phyloP scores from a whole-genome alignment of 2,329 filamentous ascomycete genomes.

The Neopestalotiopsis sp. region DNA sequence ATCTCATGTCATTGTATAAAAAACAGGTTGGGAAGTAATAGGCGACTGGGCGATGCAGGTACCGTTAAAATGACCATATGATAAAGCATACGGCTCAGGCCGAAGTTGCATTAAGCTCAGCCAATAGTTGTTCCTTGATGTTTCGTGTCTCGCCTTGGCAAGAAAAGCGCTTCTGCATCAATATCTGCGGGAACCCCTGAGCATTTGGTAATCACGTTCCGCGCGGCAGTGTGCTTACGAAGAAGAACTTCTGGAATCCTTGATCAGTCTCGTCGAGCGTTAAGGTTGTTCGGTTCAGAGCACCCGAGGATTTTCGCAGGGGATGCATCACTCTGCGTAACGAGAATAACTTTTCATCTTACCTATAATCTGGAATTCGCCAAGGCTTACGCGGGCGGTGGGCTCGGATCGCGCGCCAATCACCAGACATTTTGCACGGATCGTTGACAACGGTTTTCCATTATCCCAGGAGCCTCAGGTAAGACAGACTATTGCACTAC shows the following conservation, averaged over 20 bases:
- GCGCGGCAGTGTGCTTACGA: neutral
- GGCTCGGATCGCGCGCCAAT: neutral
- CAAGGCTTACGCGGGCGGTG: neutral
- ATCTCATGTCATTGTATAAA: neutral
- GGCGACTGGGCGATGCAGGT: neutral
- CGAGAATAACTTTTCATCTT: neutral
- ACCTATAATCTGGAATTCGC: neutral
- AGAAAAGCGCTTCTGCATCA: constrained; percentile 2
- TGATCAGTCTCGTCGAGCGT: neutral
- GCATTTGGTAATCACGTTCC: neutral
- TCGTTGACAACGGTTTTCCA: neutral
- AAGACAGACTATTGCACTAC: neutral
- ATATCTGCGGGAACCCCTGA: neutral
- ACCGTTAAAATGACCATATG: neutral
- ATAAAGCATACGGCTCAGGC: neutral
- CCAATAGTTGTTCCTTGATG: neutral
- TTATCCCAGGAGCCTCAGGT: neutral
- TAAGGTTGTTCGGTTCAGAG: neutral
- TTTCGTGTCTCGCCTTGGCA: neutral
- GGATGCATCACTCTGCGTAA: neutral
- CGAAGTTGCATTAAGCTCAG: constrained; percentile 2
- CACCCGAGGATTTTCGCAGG: neutral
- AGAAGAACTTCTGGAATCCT: neutral
- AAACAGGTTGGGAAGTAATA: neutral
- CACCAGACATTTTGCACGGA: neutral